phyloP scores from a whole-genome alignment of 306 rosid genomes.

The Neltuma alba region DNA sequence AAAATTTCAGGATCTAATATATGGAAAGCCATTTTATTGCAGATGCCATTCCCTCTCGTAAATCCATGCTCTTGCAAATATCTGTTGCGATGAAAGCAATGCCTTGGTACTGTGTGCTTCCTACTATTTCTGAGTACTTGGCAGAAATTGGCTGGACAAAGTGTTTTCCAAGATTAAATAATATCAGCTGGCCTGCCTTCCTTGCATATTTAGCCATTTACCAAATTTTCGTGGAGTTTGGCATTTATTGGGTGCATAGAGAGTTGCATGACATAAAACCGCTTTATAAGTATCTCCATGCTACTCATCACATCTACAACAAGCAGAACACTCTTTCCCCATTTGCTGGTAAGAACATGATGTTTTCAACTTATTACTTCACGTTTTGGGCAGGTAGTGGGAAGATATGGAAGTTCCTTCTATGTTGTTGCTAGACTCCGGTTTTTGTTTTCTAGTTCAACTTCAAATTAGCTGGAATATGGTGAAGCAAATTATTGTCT shows the following conservation, averaged over 20 bases:
- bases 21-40: conserved; percentile 39
- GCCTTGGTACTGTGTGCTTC: conserved; percentile 83
- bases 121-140: conserved; percentile 79
- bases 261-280: conserved; percentile 94
- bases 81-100: conserved; percentile 80
- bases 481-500: background rate
- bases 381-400: background rate
- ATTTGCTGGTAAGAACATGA: conserved; percentile 78
- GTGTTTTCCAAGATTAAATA: conserved; percentile 67
- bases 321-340: conserved; percentile 96
- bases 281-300: conserved; percentile 87
- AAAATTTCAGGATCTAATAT: too few relatives aligned
- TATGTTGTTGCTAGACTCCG: background rate
- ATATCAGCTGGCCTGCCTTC: conserved; percentile 63
- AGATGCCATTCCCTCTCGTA: conserved; percentile 83
- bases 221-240: conserved; percentile 74
- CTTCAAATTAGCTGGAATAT: background rate
- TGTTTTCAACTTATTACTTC: conserved; percentile 19
- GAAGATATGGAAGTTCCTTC: background rate
- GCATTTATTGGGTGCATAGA: conserved; percentile 90
- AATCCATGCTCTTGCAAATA: conserved; percentile 85
- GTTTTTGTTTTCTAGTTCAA: conserved; percentile 1
- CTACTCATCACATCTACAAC: conserved; percentile 89
- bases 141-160: conserved; percentile 81
- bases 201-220: conserved; percentile 54